Evolutionary conservation across 768 basidiomycete genomes (phyloP).

Genomic region (Psilocybe azurescens): DNA sequence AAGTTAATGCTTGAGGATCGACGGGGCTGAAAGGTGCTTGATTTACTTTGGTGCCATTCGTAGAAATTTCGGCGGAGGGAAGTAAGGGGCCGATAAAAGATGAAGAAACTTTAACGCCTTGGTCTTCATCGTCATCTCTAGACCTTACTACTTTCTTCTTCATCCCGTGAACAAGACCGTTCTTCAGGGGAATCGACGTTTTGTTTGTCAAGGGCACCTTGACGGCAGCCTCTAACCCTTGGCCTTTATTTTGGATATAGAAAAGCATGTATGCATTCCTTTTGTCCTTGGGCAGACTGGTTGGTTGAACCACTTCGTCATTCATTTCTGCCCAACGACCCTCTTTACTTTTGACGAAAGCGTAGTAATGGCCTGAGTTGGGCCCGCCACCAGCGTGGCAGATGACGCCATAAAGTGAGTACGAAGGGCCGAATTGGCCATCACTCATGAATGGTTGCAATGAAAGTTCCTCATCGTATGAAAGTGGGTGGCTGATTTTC

Average conservation of each 20-base stretch:
- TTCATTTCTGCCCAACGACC: constrained; percentile 93
- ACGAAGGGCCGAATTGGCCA: constrained; percentile 74
- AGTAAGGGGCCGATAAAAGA: constrained; percentile 73
- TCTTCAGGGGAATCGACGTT: constrained; percentile 31
- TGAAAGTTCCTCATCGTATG: constrained; percentile 78
- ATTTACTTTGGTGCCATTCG: constrained; percentile 25
- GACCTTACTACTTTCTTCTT: constrained; percentile 50
- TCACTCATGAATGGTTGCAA: constrained; percentile 86
- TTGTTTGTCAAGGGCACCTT: constrained; percentile 33
- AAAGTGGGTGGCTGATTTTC: constrained; percentile 79
- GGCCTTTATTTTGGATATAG: constrained; percentile 84
- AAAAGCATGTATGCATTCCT: constrained; percentile 93
- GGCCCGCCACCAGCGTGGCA: constrained; percentile 93
- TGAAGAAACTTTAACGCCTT: constrained; percentile 49
- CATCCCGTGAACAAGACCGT: constrained; percentile 52
- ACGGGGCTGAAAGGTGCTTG: constrained; percentile 18
- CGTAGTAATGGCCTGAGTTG: constrained; percentile 95
- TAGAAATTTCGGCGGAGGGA: constrained; percentile 48
- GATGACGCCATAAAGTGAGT: constrained; percentile 90
- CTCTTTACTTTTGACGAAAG: constrained; percentile 73
- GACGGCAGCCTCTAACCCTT: constrained; percentile 70
- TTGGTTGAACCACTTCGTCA: constrained; percentile 73
- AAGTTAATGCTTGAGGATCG: constrained; percentile 37
- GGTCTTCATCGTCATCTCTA: constrained; percentile 52
- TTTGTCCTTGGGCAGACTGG: constrained; percentile 56